Conservation (phyloP, 257 asterid genomes). For the Capsicum pubescens region DNA sequence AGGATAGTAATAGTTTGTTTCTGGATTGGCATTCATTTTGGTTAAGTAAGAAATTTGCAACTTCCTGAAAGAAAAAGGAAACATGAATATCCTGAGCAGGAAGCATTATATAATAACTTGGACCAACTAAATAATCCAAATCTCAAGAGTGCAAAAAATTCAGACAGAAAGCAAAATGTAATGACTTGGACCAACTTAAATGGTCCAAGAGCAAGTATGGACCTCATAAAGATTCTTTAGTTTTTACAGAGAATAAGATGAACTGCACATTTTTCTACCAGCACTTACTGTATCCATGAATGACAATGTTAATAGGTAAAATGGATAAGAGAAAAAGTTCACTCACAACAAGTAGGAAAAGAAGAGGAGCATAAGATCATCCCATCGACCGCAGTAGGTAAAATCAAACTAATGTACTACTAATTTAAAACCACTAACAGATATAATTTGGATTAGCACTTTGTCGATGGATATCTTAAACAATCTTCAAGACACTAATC, state of each 20-base stretch:
- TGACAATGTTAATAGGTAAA: neutral
- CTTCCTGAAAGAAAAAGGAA: conserved; percentile 3
- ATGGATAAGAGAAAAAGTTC: neutral
- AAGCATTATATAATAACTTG: conserved; percentile 8
- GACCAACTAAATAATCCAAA: neutral
- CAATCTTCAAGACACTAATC: neutral
- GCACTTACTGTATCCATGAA: neutral
- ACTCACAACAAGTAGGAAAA: neutral
- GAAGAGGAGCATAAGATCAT: conserved; percentile 6
- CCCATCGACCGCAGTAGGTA: neutral
- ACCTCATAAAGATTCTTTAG: neutral
- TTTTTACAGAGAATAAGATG: neutral
- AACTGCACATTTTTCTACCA: conserved; percentile 22
- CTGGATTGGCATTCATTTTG: conserved; percentile 20
- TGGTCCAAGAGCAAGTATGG: neutral
- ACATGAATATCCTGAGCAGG: neutral
- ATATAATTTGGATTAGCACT: conserved; percentile 16
- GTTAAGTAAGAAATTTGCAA: conserved; percentile 6
- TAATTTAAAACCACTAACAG: conserved; percentile 4
- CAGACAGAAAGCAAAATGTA: conserved; percentile 6
- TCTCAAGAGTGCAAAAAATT: neutral
- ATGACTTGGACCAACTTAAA: conserved; percentile 23
- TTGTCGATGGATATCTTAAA: neutral
- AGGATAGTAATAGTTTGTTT: conserved; percentile 18
- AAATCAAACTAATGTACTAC: neutral